phyloP scores from a whole-genome alignment of 768 basidiomycete species.

The Hemileccinum impolitum region DNA sequence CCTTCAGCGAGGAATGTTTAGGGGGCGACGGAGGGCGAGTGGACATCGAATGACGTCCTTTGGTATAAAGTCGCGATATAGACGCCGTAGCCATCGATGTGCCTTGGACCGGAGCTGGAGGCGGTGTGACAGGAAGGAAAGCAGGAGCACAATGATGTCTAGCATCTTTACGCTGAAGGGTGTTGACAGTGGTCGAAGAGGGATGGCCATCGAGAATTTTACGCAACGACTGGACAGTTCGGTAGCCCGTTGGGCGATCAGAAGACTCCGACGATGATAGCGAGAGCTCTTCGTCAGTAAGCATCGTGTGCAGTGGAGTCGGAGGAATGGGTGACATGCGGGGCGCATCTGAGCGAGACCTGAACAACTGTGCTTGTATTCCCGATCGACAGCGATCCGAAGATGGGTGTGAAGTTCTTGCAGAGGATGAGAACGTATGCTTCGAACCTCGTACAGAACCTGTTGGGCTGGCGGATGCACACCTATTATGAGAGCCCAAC shows the following conservation, averaged over 20 bases:
- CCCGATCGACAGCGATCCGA: constrained; percentile 13
- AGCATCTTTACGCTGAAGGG: constrained; percentile 8
- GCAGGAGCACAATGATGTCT: constrained; percentile 17
- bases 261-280: constrained; percentile 53
- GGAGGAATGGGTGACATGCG: constrained; percentile 19
- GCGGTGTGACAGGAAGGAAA: constrained; percentile 39
- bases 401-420: constrained; percentile 7
- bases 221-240: constrained; percentile 61
- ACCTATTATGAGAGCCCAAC: constrained; percentile 32
- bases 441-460: constrained; percentile 25
- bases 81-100: constrained; percentile 77
- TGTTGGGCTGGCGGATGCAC: constrained; percentile 32
- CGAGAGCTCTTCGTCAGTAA: constrained; percentile 54
- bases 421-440: constrained; percentile 11
- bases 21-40: constrained; percentile 64
- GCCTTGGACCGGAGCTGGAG: constrained; percentile 53
- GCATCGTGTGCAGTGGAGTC: constrained; percentile 45
- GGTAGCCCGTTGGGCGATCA: constrained; percentile 50
- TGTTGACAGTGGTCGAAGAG: constrained; percentile 32
- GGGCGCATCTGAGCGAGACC: constrained; percentile 32
- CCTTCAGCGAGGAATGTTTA: constrained; percentile 44
- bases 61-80: constrained; percentile 73
- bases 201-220: constrained; percentile 59
- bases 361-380: constrained; percentile 8
- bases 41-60: constrained; percentile 53